Evolutionary conservation across 2,329 filamentous ascomycete species (phyloP).

Genomic region (Phoma herbarum): DNA sequence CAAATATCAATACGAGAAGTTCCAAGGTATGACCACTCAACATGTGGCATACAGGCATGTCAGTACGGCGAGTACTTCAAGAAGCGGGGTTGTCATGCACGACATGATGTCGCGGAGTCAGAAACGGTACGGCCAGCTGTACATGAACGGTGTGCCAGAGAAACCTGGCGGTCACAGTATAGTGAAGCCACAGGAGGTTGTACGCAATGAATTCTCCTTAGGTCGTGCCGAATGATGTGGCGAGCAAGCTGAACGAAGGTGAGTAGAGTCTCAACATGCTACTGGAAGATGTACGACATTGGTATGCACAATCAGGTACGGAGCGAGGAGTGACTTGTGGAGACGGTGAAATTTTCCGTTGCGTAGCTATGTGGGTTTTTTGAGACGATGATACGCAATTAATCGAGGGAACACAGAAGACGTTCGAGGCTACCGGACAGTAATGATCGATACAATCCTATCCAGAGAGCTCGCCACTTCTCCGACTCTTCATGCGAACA

Average conservation of each 20-base stretch:
- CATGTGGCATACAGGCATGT: conserved; percentile 8
- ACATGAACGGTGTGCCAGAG: conserved; percentile 1
- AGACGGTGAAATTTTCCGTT: background rate
- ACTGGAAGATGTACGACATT: background rate
- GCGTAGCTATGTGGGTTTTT: background rate
- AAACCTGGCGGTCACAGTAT: background rate
- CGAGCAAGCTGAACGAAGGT: background rate
- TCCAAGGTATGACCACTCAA: background rate
- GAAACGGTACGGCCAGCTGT: background rate
- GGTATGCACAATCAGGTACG: background rate
- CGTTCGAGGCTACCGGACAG: background rate
- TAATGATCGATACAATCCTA: background rate
- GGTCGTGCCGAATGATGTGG: background rate
- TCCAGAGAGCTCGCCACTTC: background rate
- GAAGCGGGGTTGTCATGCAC: conserved; percentile 18
- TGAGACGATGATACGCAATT: conserved; percentile 3
- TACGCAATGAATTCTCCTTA: background rate
- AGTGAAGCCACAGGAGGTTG: background rate
- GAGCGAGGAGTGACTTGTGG: background rate
- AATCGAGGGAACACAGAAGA: conserved; percentile 2
- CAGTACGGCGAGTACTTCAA: background rate
- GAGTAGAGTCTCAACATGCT: background rate
- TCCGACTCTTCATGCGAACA: conserved; percentile 6
- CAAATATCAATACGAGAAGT: background rate
- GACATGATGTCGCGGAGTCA: conserved; percentile 1